Conservation (phyloP, 176 grass and related monocot species). For the Poa pratensis region DNA sequence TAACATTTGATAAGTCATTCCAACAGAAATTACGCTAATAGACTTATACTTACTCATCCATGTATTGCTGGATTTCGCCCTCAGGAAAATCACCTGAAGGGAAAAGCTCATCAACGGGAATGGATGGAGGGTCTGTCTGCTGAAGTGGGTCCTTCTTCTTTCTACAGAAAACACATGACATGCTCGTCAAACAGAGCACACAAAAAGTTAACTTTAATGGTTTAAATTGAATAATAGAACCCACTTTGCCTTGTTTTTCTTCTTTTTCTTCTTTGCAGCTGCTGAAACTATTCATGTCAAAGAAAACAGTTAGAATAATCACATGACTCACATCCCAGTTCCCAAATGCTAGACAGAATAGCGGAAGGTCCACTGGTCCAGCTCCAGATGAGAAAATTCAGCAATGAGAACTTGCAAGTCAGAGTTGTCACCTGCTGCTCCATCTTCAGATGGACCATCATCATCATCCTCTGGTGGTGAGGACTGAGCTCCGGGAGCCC, state of each 20-base stretch:
- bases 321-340: background rate
- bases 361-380: background rate
- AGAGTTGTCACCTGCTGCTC: slow-evolving; percentile 49
- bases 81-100: slow-evolving; percentile 81
- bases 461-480: slow-evolving; percentile 57
- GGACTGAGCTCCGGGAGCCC: slow-evolving; percentile 30
- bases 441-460: slow-evolving; percentile 59
- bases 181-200: slow-evolving; percentile 25
- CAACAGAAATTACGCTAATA: slow-evolving; percentile 12
- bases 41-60: slow-evolving; percentile 70
- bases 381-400: background rate
- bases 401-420: slow-evolving; percentile 20
- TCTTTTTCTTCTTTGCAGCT: slow-evolving; percentile 80
- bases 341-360: slow-evolving; percentile 28
- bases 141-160: slow-evolving; percentile 84
- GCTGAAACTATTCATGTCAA: slow-evolving; percentile 40
- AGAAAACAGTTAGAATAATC: slow-evolving; percentile 30
- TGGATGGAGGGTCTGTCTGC: slow-evolving; percentile 85
- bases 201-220: slow-evolving; percentile 16
- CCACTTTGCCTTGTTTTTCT: slow-evolving; percentile 83
- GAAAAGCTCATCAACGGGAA: slow-evolving; percentile 89
- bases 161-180: slow-evolving; percentile 42
- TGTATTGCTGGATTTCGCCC: slow-evolving; percentile 87
- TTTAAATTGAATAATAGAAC: slow-evolving; percentile 31
- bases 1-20: slow-evolving; percentile 14